Evolutionary conservation across 2,329 filamentous ascomycete genomes (phyloP).

Genomic region (Westerdykella ornata): DNA sequence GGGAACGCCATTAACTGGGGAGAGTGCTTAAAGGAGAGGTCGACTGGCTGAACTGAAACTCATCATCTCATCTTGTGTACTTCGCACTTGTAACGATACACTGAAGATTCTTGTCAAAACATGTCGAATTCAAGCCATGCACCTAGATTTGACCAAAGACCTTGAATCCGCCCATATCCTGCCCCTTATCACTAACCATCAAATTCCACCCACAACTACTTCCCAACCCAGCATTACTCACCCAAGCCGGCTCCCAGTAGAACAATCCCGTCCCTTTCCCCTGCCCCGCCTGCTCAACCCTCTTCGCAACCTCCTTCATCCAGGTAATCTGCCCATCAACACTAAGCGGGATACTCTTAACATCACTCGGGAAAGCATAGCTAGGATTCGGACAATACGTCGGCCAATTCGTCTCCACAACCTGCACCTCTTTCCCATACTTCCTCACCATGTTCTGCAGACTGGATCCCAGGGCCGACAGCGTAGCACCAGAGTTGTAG

Average conservation of each 20-base stretch:
- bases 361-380: conserved; percentile 55
- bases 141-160: conserved; percentile 48
- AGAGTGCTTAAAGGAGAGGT: no score
- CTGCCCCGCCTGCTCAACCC: conserved; percentile 48
- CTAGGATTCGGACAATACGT: conserved; percentile 53
- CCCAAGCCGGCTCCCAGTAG: conserved; percentile 70
- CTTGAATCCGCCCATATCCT: conserved; percentile 51
- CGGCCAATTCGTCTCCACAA: conserved; percentile 68
- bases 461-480: conserved; percentile 50
- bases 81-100: no score
- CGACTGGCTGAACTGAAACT: no score
- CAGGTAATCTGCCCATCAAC: conserved; percentile 58
- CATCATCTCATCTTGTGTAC: no score
- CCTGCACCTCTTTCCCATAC: conserved; percentile 61
- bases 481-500: conserved; percentile 54
- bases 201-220: conserved; percentile 60
- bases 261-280: conserved; percentile 53
- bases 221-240: conserved; percentile 58
- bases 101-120: no score
- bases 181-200: conserved; percentile 52
- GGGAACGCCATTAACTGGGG: no score
- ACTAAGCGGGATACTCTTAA: conserved; percentile 55
- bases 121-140: no score
- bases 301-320: conserved; percentile 52
- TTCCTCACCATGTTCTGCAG: conserved; percentile 54